phyloP scores from a whole-genome alignment of 441 rosid genomes.

The Breynia disticha region DNA sequence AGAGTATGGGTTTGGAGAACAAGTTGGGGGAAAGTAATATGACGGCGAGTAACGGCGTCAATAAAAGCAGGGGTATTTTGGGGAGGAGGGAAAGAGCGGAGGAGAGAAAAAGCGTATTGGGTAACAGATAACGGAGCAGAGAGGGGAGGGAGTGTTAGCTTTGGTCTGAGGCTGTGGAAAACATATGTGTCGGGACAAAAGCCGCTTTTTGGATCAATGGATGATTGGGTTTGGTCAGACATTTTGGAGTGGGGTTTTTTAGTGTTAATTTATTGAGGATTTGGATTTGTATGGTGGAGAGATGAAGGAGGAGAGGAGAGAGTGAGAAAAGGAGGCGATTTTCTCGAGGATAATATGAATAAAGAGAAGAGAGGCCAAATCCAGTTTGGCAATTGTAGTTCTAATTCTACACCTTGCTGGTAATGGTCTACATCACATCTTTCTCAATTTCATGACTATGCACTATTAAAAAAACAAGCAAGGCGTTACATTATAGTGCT shows the following conservation, averaged over 20 bases:
- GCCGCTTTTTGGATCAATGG: slow-evolving; percentile 24
- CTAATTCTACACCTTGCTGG: no score
- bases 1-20: slow-evolving; percentile 20
- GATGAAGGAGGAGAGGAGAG: no score
- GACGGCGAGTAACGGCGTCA: slow-evolving; percentile 29
- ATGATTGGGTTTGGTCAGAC: background rate
- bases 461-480: no score
- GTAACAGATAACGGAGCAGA: slow-evolving; percentile 25
- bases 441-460: no score
- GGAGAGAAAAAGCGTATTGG: slow-evolving; percentile 29
- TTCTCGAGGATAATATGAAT: no score
- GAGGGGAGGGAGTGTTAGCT: slow-evolving; percentile 24
- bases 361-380: no score
- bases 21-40: slow-evolving; percentile 31
- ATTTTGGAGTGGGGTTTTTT: background rate
- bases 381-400: no score
- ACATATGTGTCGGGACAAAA: slow-evolving; percentile 29
- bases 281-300: no score
- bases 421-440: no score
- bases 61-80: slow-evolving; percentile 23
- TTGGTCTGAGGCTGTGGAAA: slow-evolving; percentile 35
- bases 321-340: no score
- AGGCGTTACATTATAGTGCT: no score
- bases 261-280: no score
- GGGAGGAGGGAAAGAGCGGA: slow-evolving; percentile 30